These are phyloP conservation scores for Gossypium raimondii DNA, from an alignment of 345 rosid species.

Conservation along the genomic window DNA sequence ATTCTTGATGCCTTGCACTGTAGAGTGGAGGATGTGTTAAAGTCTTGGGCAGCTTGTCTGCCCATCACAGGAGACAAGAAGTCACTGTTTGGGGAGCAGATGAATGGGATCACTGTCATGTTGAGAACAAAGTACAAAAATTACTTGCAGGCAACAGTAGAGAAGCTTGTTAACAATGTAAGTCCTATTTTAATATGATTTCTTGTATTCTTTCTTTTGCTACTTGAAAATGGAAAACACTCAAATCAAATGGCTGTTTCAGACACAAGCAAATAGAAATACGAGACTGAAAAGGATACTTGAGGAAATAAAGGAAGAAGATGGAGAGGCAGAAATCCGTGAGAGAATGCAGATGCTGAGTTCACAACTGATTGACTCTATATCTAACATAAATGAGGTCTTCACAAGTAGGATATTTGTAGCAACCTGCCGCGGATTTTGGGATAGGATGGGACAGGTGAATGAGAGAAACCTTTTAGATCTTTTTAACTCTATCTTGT, in stretches of 20 bases:
- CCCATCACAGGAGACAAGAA: constrained; percentile 74
- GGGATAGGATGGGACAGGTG: constrained; percentile 98
- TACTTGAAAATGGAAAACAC: background rate
- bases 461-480: background rate
- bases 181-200: constrained; percentile 20
- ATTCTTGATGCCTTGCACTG: constrained; percentile 80
- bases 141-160: constrained; percentile 87
- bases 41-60: constrained; percentile 84
- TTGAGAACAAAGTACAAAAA: constrained; percentile 91
- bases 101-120: constrained; percentile 82
- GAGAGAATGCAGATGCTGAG: constrained; percentile 79
- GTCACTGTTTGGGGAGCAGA: constrained; percentile 76
- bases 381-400: constrained; percentile 72
- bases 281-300: constrained; percentile 77
- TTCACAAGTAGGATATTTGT: constrained; percentile 76
- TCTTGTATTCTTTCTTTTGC: background rate
- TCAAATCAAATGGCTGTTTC: constrained; percentile 17
- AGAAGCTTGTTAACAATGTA: constrained; percentile 84
- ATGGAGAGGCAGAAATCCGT: constrained; percentile 82
- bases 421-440: constrained; percentile 77
- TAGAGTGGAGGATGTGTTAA: constrained; percentile 73
- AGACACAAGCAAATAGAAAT: constrained; percentile 72
- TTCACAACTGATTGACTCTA: constrained; percentile 63
- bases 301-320: constrained; percentile 87
- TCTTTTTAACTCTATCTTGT: background rate